Percentiles rank a stretch among this genome's conserved stretches.
Evolutionary conservation across 1,284 basidiomycete species (phyloP).

Genomic region (Pyrrhoderma noxium): DNA sequence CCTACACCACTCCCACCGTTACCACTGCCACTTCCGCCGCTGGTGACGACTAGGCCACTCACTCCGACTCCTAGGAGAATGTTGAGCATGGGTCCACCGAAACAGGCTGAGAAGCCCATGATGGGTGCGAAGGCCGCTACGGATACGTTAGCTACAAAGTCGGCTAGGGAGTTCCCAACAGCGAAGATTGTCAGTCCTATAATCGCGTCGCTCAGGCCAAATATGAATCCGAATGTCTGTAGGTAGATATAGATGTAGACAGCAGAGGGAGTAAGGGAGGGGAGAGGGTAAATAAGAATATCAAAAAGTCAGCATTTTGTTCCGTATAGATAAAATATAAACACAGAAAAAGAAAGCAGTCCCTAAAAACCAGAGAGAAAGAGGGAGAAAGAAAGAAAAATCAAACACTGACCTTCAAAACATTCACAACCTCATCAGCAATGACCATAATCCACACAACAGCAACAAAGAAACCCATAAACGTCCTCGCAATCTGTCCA

Average conservation of each 20-base stretch:
- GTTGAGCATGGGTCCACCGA: slow-evolving; percentile 95
- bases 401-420: slow-evolving; percentile 58
- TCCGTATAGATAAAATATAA: too few species aligned
- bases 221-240: slow-evolving; percentile 86
- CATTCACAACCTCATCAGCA: slow-evolving; percentile 87
- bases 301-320: neutral
- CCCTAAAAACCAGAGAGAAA: too few species aligned
- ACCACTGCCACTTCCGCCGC: slow-evolving; percentile 26
- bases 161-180: slow-evolving; percentile 91
- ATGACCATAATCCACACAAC: slow-evolving; percentile 96
- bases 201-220: slow-evolving; percentile 95
- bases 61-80: slow-evolving; percentile 87
- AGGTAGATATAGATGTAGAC: slow-evolving; percentile 11
- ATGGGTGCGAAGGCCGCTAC: slow-evolving; percentile 82
- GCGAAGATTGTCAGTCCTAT: slow-evolving; percentile 96
- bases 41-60: slow-evolving; percentile 68
- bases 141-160: slow-evolving; percentile 94
- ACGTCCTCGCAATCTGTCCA: slow-evolving; percentile 70
- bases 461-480: slow-evolving; percentile 82
- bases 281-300: neutral
- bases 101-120: slow-evolving; percentile 92
- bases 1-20: slow-evolving; percentile 15
- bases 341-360: too few species aligned
- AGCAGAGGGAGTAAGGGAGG: neutral
- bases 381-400: slow-evolving; percentile 1